These are phyloP conservation scores for Collariella sp. DNA, from an alignment of 495 filamentous ascomycete species.

Conservation along the genomic window DNA sequence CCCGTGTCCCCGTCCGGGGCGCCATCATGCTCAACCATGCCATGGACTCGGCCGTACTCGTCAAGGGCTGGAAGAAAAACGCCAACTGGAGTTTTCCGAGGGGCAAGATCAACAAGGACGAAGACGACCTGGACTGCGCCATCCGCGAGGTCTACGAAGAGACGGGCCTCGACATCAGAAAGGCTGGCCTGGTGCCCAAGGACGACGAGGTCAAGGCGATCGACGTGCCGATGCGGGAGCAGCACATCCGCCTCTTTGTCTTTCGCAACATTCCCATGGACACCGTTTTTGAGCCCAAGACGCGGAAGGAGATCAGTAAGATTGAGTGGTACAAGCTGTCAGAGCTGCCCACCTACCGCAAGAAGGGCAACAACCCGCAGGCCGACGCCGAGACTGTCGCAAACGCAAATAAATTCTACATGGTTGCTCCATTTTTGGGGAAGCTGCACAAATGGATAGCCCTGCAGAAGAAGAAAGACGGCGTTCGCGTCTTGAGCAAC, in stretches of 20 bases:
- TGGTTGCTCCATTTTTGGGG: constrained; percentile 88
- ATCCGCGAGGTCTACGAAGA: constrained; percentile 92
- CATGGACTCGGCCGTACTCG: constrained; percentile 86
- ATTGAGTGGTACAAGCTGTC: constrained; percentile 87
- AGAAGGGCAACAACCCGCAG: constrained; percentile 44
- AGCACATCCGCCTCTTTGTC: constrained; percentile 85
- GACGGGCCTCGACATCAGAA: constrained; percentile 76
- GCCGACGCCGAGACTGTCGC: constrained; percentile 43
- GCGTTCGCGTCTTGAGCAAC: constrained; percentile 25
- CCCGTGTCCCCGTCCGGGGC: constrained; percentile 82
- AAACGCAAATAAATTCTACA: constrained; percentile 85
- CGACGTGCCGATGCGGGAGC: constrained; percentile 80
- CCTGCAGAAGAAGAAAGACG: constrained; percentile 64
- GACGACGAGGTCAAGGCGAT: constrained; percentile 65
- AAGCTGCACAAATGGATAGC: constrained; percentile 86
- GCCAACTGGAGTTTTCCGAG: constrained; percentile 94
- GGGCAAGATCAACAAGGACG: constrained; percentile 95
- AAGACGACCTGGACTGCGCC: constrained; percentile 85
- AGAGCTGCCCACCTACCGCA: constrained; percentile 75
- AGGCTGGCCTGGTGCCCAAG: constrained; percentile 62
- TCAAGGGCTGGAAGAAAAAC: constrained; percentile 96
- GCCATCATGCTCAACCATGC: constrained; percentile 83
- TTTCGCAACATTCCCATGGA: constrained; percentile 81
- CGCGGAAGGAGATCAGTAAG: constrained; percentile 93
- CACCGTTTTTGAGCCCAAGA: constrained; percentile 77